These are phyloP conservation scores for Russula dissimulans DNA, from an alignment of 768 basidiomycete genomes.

Conservation along the genomic window DNA sequence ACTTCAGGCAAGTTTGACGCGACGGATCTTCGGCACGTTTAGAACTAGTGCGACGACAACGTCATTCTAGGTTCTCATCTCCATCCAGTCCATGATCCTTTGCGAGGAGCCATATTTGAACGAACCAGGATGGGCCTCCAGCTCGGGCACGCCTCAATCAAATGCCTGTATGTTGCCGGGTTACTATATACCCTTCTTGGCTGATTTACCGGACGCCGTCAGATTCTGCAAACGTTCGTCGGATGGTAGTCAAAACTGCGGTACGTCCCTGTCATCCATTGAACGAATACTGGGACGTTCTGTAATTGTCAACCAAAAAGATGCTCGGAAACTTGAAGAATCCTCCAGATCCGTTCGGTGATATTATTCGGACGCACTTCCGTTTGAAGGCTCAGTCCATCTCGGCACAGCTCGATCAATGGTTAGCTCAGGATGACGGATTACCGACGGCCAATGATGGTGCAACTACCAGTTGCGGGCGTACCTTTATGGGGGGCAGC, in stretches of 20 bases:
- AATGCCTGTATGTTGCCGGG: conserved; percentile 50
- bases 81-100: conserved; percentile 94
- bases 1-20: conserved; percentile 49
- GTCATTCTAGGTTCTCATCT: conserved; percentile 61
- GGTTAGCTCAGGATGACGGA: conserved; percentile 72
- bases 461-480: conserved; percentile 28
- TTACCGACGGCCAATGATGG: conserved; percentile 48
- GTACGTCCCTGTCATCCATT: conserved; percentile 32
- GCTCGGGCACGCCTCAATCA: conserved; percentile 66
- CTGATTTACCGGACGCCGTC: conserved; percentile 11
- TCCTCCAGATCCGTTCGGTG: conserved; percentile 77
- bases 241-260: conserved; percentile 88
- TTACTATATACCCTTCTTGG: not conserved
- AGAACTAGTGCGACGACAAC: not conserved
- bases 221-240: conserved; percentile 88
- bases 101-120: conserved; percentile 92
- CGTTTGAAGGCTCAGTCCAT: conserved; percentile 71
- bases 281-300: not conserved
- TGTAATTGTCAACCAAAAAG: conserved; percentile 29
- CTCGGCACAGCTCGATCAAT: conserved; percentile 64
- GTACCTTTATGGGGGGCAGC: conserved; percentile 34
- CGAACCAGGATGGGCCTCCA: conserved; percentile 80
- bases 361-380: conserved; percentile 87
- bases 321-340: conserved; percentile 79
- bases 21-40: not conserved